Evolutionary conservation across 2,329 filamentous ascomycete genomes (phyloP), one percentile per base, ranked within the genome.

Genomic region (Penicillium sp.): DNA sequence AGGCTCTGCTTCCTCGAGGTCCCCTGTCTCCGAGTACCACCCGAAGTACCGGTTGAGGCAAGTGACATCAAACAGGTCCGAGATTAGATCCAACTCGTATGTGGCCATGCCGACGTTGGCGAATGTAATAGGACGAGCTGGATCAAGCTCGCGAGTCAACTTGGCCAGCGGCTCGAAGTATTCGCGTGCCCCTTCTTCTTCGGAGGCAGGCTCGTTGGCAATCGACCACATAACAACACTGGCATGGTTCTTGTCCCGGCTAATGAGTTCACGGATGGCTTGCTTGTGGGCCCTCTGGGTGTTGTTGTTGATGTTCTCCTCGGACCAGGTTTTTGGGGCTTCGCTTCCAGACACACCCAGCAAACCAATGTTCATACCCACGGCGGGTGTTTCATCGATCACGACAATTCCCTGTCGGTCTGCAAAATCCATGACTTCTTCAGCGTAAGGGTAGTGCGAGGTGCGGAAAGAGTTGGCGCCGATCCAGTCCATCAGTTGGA

Each of bases 391-490:
- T 15, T 33, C 31, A 33, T 33, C 31, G 31, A 33, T 33, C 12
- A 33, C 31, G 5, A 33, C 31, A 13, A 33, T 33, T 33, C 69
- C 69, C 19, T 69, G 61, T 0, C 69, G 61, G 39, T 71, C 69
- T 6, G 69, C 68, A 36, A 65, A 71, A 0, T 71, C 68, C 31
- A 69, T 58, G 5, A 69, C 60, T n/a, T 71, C 69, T 21, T 69
- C 64, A 0, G 67, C 68, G 56, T 73, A 71, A 0, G 70, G 70
- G 41, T 73, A 73, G 53, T 73, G 68, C 0, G 68, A 61, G 1
- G 68, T 71, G 2, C 70, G 63, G 59, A 73, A 73, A 4, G 70
- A 73, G 56, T 73, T 73, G 2, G 70, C 70, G 2, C 68, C 68
- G 1, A 66, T 67, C 68, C 70, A 72, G 19, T 64, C 49, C 49